phyloP scores from a whole-genome alignment of 371 early-diverging fungal genomes.

The Apophysomyces trapeziformis region DNA sequence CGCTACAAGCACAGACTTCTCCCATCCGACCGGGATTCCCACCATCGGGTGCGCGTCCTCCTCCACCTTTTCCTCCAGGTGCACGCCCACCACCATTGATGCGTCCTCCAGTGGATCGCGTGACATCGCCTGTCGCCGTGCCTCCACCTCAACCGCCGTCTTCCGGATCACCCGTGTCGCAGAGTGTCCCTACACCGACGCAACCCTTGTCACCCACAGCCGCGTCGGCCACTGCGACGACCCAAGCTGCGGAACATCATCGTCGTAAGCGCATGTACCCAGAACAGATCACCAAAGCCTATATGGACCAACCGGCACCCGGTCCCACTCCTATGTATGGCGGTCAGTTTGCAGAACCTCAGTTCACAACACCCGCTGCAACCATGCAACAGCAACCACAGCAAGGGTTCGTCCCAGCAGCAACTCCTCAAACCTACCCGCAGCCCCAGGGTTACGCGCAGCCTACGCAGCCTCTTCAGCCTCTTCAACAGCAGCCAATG shows the following conservation, averaged over 20 bases:
- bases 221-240: conserved; percentile 10
- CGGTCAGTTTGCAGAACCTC: conserved; percentile 21
- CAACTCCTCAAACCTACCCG: conserved; percentile 24
- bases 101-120: conserved; percentile 23
- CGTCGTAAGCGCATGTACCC: conserved; percentile 67
- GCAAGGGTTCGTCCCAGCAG: conserved; percentile 17
- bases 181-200: conserved; percentile 6
- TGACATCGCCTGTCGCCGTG: conserved; percentile 1
- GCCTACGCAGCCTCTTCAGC: conserved; percentile 31
- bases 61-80: conserved; percentile 20
- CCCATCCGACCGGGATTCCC: conserved; percentile 20
- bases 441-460: conserved; percentile 26
- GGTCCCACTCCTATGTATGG: conserved; percentile 8
- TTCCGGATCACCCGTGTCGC: conserved; percentile 1
- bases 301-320: conserved; percentile 39
- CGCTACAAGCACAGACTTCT: conserved; percentile 13
- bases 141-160: conserved; percentile 5
- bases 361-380: conserved; percentile 23
- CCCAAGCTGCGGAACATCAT: conserved; percentile 33
- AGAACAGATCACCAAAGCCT: conserved; percentile 53
- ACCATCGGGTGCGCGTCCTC: conserved; percentile 12
- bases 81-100: conserved; percentile 37
- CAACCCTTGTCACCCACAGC: conserved; percentile 13
- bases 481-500: conserved; percentile 16
- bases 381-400: conserved; percentile 17